Evolutionary conservation across 352 stramenopile species (phyloP), one percentile per base, ranked within the genome.

Genomic region (Pythium diclinum): DNA sequence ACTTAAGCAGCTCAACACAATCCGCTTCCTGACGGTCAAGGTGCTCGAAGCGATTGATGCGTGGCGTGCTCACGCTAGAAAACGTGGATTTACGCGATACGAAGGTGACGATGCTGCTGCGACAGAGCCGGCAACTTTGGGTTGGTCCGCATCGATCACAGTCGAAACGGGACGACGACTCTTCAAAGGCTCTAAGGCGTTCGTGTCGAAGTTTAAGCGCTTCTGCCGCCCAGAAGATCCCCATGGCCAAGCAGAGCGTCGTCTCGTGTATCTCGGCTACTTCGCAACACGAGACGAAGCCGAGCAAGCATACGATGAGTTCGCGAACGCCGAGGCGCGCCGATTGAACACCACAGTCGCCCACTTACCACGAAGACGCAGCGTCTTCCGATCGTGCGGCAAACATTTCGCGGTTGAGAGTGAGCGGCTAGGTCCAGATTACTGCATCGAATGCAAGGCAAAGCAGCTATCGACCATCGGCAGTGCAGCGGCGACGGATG

Each of bases 341-440:
- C 68, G 80, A 1, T 52, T 91, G n/a, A 90, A 90, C 34, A 92
- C 81, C 2, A 90, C 81, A 0, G 59, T 75, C 0, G 71, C 71
- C 4, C 75, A 88, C 42, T 68, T 94, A 14, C 85, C 83, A 0
- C 63, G 63, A 14, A 74, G 81, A 36, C 72, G 85, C 21, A 85
- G 72, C 46, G 77, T 94, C 0, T 87, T 92, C 59, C 78, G 83
- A 7, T 94, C 85, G 1, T 94, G 85, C 57, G 83, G 85, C 3
- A 87, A 90, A 19, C 85, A 94, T 42, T 92, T 89, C 49, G 84
- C 85, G 14, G 81, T 94, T 28, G 85, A 94, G 65, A 94, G 85
- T 47, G 85, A 94, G 55, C 72, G 75, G 1, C 48, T 76, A 8
- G 83, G 83, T 0, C 78, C 83, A 10, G 88, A 81, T 17, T 85